Conservation (phyloP, 495 filamentous ascomycete species). For the Schizothecium vesticola region DNA sequence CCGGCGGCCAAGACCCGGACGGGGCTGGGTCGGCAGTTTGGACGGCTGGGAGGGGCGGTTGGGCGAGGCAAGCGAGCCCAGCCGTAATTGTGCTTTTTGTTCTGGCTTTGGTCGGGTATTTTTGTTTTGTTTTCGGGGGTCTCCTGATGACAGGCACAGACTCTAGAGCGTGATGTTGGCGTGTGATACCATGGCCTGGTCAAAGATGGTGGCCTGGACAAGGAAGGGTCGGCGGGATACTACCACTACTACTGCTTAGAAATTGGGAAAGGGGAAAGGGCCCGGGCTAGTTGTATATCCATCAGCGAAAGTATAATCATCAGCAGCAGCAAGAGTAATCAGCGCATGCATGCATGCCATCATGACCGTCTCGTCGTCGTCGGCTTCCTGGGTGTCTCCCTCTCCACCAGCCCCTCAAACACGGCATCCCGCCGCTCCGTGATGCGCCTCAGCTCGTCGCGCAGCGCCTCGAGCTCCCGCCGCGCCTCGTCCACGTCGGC, state of each 20-base stretch:
- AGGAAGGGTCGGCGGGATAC: neutral
- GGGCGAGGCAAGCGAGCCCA: conserved; percentile 47
- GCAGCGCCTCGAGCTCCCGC: conserved; percentile 57
- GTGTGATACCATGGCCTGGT: conserved; percentile 14
- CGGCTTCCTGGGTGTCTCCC: conserved; percentile 44
- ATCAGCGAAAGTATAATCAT: neutral
- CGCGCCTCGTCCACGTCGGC: conserved; percentile 62
- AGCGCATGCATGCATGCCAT: neutral
- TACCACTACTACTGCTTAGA: neutral
- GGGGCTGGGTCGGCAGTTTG: conserved; percentile 62
- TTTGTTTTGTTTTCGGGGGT: conserved; percentile 4
- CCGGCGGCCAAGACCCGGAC: conserved; percentile 52
- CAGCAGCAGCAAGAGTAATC: neutral
- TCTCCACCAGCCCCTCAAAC: conserved; percentile 58
- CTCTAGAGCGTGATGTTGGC: conserved; percentile 16
- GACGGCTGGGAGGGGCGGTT: conserved; percentile 61
- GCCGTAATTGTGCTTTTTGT: conserved; percentile 19
- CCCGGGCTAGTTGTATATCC: conserved; percentile 5
- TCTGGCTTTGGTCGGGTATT: conserved; percentile 3
- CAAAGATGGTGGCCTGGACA: conserved; percentile 1
- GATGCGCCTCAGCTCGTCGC: conserved; percentile 54
- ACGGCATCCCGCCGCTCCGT: conserved; percentile 58
- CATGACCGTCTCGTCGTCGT: neutral
- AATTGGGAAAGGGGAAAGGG: neutral
- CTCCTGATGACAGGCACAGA: conserved; percentile 13